Conservation (phyloP, 139 green algal genomes). For the Chlorella sorokiniana region DNA sequence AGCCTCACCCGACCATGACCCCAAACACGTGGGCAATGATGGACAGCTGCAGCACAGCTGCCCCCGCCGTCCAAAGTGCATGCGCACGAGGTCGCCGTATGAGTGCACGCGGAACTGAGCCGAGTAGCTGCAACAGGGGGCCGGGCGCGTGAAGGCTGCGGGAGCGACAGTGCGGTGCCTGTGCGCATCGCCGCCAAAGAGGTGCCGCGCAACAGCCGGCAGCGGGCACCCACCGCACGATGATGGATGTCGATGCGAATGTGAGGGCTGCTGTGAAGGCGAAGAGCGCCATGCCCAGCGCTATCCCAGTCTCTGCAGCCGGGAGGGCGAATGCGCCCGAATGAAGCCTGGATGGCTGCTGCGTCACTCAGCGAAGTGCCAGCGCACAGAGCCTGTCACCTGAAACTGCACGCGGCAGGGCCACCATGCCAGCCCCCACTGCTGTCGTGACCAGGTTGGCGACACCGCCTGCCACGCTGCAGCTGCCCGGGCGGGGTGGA, state of each 20-base stretch:
- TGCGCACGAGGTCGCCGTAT: constrained; percentile 32
- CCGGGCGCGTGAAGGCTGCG: background rate
- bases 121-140: constrained; percentile 2
- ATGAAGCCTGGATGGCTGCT: background rate
- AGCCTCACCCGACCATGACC: constrained; percentile 1
- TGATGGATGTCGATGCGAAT: background rate
- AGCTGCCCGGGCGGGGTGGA: background rate
- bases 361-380: too few relatives aligned
- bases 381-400: too few relatives aligned
- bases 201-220: background rate
- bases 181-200: background rate
- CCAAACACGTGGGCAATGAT: constrained; percentile 43
- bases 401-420: constrained; percentile 22
- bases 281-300: constrained; percentile 10
- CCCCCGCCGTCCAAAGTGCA: constrained; percentile 35
- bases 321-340: background rate
- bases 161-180: too few relatives aligned
- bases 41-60: constrained; percentile 15
- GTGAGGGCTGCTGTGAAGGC: constrained; percentile 11
- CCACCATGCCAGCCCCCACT: constrained; percentile 15
- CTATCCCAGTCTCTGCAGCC: constrained; percentile 18
- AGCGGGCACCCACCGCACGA: background rate
- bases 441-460: constrained; percentile 26
- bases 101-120: background rate
- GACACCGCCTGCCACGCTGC: constrained; percentile 13